phyloP scores from a whole-genome alignment of 2,329 filamentous ascomycete species.

The Dendrostoma leiphaemia region DNA sequence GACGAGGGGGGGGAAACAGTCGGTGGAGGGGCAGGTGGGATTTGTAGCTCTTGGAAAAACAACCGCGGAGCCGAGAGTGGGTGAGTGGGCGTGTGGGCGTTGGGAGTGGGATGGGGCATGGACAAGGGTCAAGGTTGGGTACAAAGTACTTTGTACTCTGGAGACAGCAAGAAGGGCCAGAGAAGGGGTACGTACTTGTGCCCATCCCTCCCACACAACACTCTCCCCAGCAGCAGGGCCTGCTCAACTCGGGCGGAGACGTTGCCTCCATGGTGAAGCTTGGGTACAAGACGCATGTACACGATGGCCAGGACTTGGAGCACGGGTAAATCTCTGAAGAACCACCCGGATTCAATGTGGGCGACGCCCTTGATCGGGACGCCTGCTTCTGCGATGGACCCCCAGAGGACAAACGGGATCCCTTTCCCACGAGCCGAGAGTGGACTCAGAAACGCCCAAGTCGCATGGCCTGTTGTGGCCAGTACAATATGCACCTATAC shows the following conservation, averaged over 20 bases:
- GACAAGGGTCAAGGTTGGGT: conserved; percentile 18
- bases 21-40: conserved; percentile 20
- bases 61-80: conserved; percentile 7
- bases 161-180: background rate
- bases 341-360: background rate
- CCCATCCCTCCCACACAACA: background rate
- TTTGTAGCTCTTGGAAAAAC: conserved; percentile 18
- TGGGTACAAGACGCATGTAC: too few species aligned
- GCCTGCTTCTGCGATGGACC: conserved; percentile 1
- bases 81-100: conserved; percentile 9
- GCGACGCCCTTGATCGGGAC: conserved; percentile 10
- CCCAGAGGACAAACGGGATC: conserved; percentile 3
- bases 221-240: background rate
- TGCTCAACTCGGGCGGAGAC: background rate
- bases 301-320: too few species aligned
- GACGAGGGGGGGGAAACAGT: conserved; percentile 11
- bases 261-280: too few species aligned
- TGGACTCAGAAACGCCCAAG: conserved; percentile 3
- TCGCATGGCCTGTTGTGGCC: background rate
- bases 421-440: conserved; percentile 4
- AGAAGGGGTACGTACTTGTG: conserved; percentile 7
- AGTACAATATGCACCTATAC: background rate
- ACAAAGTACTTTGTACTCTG: background rate
- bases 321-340: too few species aligned
- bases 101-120: conserved; percentile 13